Percentiles rank a stretch among this genome's conserved stretches.
Conservation (phyloP, 768 basidiomycete species). For the Macrocybe gigantea region DNA sequence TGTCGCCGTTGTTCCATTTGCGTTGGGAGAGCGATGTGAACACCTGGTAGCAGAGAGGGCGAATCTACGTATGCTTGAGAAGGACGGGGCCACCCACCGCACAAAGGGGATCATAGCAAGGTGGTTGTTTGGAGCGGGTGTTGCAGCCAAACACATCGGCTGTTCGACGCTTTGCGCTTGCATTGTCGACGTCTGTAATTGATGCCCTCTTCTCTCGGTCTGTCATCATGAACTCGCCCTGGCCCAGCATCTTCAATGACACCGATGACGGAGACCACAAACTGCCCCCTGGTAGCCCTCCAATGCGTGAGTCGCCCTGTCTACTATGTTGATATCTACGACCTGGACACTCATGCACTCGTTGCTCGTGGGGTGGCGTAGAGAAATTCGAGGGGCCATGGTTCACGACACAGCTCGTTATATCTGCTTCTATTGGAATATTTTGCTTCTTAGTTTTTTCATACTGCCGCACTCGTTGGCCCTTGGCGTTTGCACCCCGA, state of each 20-base stretch:
- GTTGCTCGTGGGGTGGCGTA: slow-evolving; percentile 23
- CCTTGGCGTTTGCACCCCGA: slow-evolving; percentile 84
- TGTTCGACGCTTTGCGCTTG: neutral
- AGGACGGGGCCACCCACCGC: slow-evolving; percentile 2
- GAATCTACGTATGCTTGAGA: slow-evolving; percentile 2
- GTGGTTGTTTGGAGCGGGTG: neutral
- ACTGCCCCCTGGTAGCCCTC: slow-evolving; percentile 22
- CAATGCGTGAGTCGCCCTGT: slow-evolving; percentile 16
- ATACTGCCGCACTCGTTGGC: slow-evolving; percentile 83
- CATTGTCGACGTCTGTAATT: no score
- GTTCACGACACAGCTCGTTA: slow-evolving; percentile 85
- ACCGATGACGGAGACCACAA: slow-evolving; percentile 33
- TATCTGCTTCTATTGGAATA: slow-evolving; percentile 75
- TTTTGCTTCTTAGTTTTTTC: slow-evolving; percentile 84
- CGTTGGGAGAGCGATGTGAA: slow-evolving; percentile 1
- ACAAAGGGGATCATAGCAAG: slow-evolving; percentile 6
- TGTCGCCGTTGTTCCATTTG: slow-evolving; percentile 18
- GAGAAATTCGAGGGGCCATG: slow-evolving; percentile 89
- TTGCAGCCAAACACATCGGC: neutral
- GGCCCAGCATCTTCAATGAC: slow-evolving; percentile 16
- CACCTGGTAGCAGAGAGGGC: slow-evolving; percentile 4
- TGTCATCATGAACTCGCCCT: slow-evolving; percentile 11
- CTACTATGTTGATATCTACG: neutral
- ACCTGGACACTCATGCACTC: neutral
- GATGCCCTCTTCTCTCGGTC: no score